Conservation (phyloP, 352 stramenopile species). For the Albugo laibachii region DNA sequence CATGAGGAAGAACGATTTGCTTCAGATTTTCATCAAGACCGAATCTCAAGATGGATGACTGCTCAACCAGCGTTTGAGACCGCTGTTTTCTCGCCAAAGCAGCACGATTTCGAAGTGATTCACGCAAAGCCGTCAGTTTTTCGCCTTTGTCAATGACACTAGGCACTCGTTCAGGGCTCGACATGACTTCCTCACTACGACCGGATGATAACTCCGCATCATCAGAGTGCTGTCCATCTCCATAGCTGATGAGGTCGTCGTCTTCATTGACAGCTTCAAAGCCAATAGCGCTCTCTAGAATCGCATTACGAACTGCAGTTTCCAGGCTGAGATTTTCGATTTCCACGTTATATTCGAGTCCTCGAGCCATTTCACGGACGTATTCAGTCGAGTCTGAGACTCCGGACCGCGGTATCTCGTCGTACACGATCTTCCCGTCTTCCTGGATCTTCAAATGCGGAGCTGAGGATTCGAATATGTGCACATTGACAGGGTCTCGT, state of each 20-base stretch:
- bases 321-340: conserved; percentile 8
- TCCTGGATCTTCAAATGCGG: conserved; percentile 32
- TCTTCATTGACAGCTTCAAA: not conserved
- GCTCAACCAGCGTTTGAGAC: conserved; percentile 15
- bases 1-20: conserved; percentile 41
- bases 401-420: conserved; percentile 25
- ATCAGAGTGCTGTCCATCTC: conserved; percentile 8
- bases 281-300: not conserved
- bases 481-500: conserved; percentile 32
- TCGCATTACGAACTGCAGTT: conserved; percentile 4
- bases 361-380: conserved; percentile 39
- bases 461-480: conserved; percentile 26
- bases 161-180: not conserved
- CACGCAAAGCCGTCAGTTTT: conserved; percentile 36
- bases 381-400: conserved; percentile 37
- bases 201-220: not conserved
- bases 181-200: not conserved
- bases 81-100: conserved; percentile 1
- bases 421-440: conserved; percentile 29
- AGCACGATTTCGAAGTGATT: conserved; percentile 23
- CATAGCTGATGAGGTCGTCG: not conserved
- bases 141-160: conserved; percentile 17
- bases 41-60: conserved; percentile 22
- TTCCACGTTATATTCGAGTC: conserved; percentile 29
- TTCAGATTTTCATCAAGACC: conserved; percentile 43